These are phyloP conservation scores for Suillus decipiens DNA, from an alignment of 768 basidiomycete genomes.

Conservation along the genomic window DNA sequence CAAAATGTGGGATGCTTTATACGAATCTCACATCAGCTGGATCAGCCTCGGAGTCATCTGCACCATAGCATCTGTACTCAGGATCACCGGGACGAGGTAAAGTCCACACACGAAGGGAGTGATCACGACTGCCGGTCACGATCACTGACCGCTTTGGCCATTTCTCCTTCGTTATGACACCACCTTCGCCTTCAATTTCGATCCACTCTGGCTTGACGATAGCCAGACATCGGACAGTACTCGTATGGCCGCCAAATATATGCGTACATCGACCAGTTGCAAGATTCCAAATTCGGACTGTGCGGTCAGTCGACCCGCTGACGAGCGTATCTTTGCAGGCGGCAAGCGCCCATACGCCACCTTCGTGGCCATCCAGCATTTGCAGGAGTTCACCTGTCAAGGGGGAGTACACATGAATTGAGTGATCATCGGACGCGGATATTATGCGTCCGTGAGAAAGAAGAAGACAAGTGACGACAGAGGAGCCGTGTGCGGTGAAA, in stretches of 20 bases:
- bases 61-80: constrained; percentile 69
- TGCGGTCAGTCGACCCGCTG: constrained; percentile 91
- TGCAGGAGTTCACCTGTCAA: constrained; percentile 72
- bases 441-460: constrained; percentile 95
- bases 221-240: constrained; percentile 93
- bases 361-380: constrained; percentile 87
- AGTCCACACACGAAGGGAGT: constrained; percentile 66
- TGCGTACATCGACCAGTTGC: constrained; percentile 81
- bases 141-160: constrained; percentile 72
- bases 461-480: constrained; percentile 94
- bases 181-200: constrained; percentile 66
- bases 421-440: constrained; percentile 95
- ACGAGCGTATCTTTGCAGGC: constrained; percentile 86
- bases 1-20: neutral
- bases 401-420: constrained; percentile 94
- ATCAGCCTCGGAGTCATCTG: constrained; percentile 62
- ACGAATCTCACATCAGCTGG: constrained; percentile 45
- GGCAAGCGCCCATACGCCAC: constrained; percentile 96
- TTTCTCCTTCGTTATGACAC: constrained; percentile 65
- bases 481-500: constrained; percentile 85
- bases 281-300: constrained; percentile 91
- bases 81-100: constrained; percentile 69
- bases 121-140: constrained; percentile 73
- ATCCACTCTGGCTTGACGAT: constrained; percentile 94
- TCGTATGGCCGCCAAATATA: constrained; percentile 94